phyloP scores from a whole-genome alignment of 2,329 filamentous ascomycete genomes.

The Exophiala oligosperma region DNA sequence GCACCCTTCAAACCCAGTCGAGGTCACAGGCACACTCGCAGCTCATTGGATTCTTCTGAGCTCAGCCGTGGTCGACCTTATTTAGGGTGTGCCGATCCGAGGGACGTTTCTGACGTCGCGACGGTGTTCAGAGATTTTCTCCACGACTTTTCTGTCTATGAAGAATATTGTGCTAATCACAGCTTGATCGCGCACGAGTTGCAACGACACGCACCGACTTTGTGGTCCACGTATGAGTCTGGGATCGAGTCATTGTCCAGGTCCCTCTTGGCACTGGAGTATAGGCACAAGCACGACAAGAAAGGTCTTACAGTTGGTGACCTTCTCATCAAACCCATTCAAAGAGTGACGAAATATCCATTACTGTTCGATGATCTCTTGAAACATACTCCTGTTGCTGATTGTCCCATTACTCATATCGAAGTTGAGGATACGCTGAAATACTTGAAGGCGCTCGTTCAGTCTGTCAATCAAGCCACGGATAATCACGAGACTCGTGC shows the following conservation, averaged over 20 bases:
- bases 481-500: slow-evolving; percentile 70
- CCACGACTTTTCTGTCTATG: slow-evolving; percentile 79
- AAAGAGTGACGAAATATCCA: slow-evolving; percentile 88
- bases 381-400: slow-evolving; percentile 77
- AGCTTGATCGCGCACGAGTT: slow-evolving; percentile 81
- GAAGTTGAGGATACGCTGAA: slow-evolving; percentile 74
- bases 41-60: slow-evolving; percentile 26
- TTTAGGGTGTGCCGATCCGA: slow-evolving; percentile 46
- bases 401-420: slow-evolving; percentile 80
- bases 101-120: slow-evolving; percentile 55
- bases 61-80: slow-evolving; percentile 8
- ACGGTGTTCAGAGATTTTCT: slow-evolving; percentile 64
- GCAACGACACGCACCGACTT: slow-evolving; percentile 64
- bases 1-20: slow-evolving; percentile 27
- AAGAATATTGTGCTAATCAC: slow-evolving; percentile 89
- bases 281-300: slow-evolving; percentile 60
- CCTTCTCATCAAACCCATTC: slow-evolving; percentile 92
- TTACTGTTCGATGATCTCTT: slow-evolving; percentile 81
- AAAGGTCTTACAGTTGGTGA: slow-evolving; percentile 83
- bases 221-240: slow-evolving; percentile 78
- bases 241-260: slow-evolving; percentile 82
- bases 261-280: slow-evolving; percentile 69
- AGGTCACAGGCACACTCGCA: slow-evolving; percentile 12
- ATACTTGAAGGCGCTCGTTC: slow-evolving; percentile 70
- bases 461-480: slow-evolving; percentile 81